A percentile compares a stretch with the other conserved stretches of the same genome.
Conservation (phyloP, 23 red algal species). For the Chondrus crispus region DNA sequence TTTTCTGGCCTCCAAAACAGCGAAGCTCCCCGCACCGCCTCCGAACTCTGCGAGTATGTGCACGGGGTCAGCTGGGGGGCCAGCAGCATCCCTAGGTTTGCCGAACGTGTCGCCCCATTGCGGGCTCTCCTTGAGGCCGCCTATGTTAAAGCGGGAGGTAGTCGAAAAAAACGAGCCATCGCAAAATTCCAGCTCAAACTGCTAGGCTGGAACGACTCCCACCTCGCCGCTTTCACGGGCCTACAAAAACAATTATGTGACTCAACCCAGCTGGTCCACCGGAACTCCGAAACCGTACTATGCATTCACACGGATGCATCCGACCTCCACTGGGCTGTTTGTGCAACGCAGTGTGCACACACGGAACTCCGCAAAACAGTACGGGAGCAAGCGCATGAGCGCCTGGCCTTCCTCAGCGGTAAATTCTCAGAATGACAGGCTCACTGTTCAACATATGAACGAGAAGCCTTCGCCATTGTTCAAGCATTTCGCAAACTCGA, state of each 20-base stretch:
- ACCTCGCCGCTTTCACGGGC: not conserved
- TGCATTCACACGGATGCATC: slow-evolving; percentile 2
- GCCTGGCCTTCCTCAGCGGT: slow-evolving; percentile 9
- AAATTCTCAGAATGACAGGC: not conserved
- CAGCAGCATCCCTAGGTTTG: not conserved
- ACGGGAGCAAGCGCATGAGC: not conserved
- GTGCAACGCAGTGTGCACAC: not conserved
- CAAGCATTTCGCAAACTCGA: slow-evolving; percentile 5
- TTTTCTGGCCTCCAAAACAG: not conserved
- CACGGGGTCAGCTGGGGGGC: slow-evolving; percentile 1
- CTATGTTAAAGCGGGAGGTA: slow-evolving; percentile 24
- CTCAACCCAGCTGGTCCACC: not conserved
- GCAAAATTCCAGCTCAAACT: not conserved
- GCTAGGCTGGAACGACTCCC: not conserved
- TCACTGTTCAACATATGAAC: slow-evolving; percentile 22
- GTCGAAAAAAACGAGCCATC: slow-evolving; percentile 1
- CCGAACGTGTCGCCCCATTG: not conserved
- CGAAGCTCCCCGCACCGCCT: not conserved
- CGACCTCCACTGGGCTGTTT: not conserved
- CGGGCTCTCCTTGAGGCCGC: not conserved
- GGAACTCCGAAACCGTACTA: not conserved
- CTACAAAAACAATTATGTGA: not conserved
- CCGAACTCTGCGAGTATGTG: slow-evolving; percentile 7
- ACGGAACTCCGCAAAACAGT: not conserved
- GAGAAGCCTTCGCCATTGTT: slow-evolving; percentile 3